Percentiles rank a stretch among this genome's conserved stretches.
Evolutionary conservation across 2,329 filamentous ascomycete species (phyloP).

Genomic region (Dichotomopilus funicola): DNA sequence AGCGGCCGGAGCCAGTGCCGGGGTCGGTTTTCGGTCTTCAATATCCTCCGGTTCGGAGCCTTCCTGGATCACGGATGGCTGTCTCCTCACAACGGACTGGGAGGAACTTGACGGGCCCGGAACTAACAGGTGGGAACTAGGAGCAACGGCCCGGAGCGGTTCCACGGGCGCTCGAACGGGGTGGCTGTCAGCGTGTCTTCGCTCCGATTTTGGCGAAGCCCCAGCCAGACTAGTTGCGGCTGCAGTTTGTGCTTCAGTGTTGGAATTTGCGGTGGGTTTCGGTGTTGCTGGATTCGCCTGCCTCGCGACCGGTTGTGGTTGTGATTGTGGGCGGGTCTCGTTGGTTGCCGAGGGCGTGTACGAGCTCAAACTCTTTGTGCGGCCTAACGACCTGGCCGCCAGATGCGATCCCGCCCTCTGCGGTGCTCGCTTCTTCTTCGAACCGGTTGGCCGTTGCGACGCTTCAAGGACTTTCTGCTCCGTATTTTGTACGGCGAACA

Average conservation of each 20-base stretch:
- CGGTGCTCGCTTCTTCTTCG: conserved; percentile 34
- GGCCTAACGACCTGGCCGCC: conserved; percentile 47
- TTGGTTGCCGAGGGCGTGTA: background rate
- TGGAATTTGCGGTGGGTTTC: too few species aligned
- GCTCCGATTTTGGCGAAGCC: conserved; percentile 16
- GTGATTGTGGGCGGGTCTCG: background rate
- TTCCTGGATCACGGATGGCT: conserved; percentile 42
- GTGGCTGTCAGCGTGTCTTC: conserved; percentile 10
- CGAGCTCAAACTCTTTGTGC: conserved; percentile 37
- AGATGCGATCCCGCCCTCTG: conserved; percentile 41
- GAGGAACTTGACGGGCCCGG: conserved; percentile 1
- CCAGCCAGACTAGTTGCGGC: too few species aligned
- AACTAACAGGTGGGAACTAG: background rate
- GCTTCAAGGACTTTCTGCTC: conserved; percentile 38
- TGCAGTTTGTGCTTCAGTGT: too few species aligned
- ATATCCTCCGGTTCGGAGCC: conserved; percentile 25
- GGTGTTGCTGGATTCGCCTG: too few species aligned
- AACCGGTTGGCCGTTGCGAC: conserved; percentile 30
- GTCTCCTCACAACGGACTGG: conserved; percentile 27
- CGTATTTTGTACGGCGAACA: conserved; percentile 38
- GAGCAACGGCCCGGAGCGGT: background rate
- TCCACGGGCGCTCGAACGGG: conserved; percentile 1
- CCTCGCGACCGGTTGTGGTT: background rate
- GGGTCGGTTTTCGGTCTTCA: conserved; percentile 12
- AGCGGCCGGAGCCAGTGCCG: conserved; percentile 21